Evolutionary conservation across 1,139 yeast genomes (phyloP), one percentile per base, ranked within the genome.

Genomic region (Candida sp.): DNA sequence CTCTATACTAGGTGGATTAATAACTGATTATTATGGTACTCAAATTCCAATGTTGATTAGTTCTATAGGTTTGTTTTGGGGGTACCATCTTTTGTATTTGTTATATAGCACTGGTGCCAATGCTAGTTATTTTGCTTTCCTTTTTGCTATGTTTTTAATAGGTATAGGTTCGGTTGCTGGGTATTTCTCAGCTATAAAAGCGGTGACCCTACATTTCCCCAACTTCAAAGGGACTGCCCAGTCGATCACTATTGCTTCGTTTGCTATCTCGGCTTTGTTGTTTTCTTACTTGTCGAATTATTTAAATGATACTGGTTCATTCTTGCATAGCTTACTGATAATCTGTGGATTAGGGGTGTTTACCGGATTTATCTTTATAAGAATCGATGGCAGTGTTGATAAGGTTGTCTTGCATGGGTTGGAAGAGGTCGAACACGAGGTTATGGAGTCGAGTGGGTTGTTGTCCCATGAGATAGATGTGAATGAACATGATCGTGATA

Each of bases 201-300:
- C 71, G 1, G 69, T 66, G 5, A 58, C 70, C 0, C 48, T 66
- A 4, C 60, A 56, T 44, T 67, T 67, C 42, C 70, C 70, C 6
- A 55, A 57, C 23, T 58, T 44, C 40, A 65, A 63, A 43, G 69
- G 68, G 19, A 54, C 68, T 0, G 71, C 72, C 7, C 71, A 66
- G 48, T 63, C 69, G 46, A 52, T 66, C 19, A 65, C 72, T n/a
- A 66, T 66, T 42, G 67, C 72, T 1, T 60, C 67, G 5, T 66
- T 66, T 56, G 72, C 72, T n/a, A 64, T 66, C n/a, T 58, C 69
- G 2, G 58, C 67, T 35, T 54, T 66, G 42, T 34, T 66, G 8
- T 64, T 53, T 48, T 63, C 60, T 57, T 49, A 50, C 21, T 51
- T 64, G 19, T 54, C 60, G 8, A 51, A 63, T 35, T 46, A 49